Evolutionary conservation across 1,139 yeast genomes (phyloP).

Genomic region (Pichia sp.): DNA sequence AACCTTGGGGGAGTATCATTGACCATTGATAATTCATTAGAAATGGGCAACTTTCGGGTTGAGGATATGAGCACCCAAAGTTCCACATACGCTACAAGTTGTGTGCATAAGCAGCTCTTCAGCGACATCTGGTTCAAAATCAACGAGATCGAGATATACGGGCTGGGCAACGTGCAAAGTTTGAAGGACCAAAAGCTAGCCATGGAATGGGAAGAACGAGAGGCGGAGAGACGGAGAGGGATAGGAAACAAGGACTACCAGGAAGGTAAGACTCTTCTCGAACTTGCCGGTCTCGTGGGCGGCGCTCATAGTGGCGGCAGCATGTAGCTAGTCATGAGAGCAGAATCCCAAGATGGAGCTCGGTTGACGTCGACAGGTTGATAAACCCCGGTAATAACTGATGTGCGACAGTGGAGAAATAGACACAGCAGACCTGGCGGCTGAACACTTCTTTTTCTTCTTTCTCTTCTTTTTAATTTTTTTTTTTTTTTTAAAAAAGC

Average conservation of each 20-base stretch:
- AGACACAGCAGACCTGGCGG: no score
- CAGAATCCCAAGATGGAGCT: no score
- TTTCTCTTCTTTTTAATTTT: no score
- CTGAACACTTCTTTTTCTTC: no score
- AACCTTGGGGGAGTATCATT: slow-evolving; percentile 71
- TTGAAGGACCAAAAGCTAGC: slow-evolving; percentile 67
- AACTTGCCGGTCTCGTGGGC: slow-evolving; percentile 88
- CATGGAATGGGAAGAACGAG: slow-evolving; percentile 92
- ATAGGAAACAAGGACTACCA: slow-evolving; percentile 59
- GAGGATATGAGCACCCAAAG: slow-evolving; percentile 33
- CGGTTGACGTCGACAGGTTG: no score
- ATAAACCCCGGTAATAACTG: no score
- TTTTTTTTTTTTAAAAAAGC: no score
- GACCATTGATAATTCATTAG: slow-evolving; percentile 71
- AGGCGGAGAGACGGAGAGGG: slow-evolving; percentile 71
- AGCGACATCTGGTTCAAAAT: slow-evolving; percentile 68
- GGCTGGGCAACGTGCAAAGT: slow-evolving; percentile 75
- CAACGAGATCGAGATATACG: slow-evolving; percentile 85
- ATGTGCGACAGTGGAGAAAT: no score
- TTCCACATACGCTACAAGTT: slow-evolving; percentile 2
- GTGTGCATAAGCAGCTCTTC: slow-evolving; percentile 1
- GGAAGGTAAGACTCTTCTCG: slow-evolving; percentile 82
- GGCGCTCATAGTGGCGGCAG: slow-evolving; percentile 59
- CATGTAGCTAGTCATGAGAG: not conserved
- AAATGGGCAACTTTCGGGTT: slow-evolving; percentile 76